Evolutionary conservation across 1,139 yeast species (phyloP).

Genomic region (Debaryomyces singareniensis): DNA sequence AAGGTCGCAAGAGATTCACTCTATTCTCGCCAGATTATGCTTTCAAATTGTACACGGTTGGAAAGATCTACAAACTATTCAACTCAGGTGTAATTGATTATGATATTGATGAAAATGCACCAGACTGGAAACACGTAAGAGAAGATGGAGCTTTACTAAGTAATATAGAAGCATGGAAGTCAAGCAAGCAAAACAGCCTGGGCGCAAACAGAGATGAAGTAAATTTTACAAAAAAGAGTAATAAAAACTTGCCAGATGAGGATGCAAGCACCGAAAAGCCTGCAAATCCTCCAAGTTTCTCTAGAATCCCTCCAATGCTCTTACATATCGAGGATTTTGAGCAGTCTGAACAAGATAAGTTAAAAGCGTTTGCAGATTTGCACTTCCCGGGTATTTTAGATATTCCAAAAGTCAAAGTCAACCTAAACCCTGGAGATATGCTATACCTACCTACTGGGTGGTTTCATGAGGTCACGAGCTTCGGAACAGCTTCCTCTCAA

Average conservation of each 20-base stretch:
- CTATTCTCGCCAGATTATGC: slow-evolving; percentile 60
- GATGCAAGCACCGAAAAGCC: slow-evolving; percentile 6
- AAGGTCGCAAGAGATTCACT: slow-evolving; percentile 63
- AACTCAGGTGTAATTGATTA: slow-evolving; percentile 66
- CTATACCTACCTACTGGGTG: slow-evolving; percentile 70
- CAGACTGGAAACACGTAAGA: slow-evolving; percentile 51
- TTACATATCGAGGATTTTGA: slow-evolving; percentile 51
- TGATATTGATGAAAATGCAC: slow-evolving; percentile 43
- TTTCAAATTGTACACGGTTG: slow-evolving; percentile 51
- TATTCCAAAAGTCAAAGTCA: slow-evolving; percentile 36
- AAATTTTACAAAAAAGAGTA: slow-evolving; percentile 9
- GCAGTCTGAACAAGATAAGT: slow-evolving; percentile 14
- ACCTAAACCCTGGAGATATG: slow-evolving; percentile 58
- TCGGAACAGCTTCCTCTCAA: slow-evolving; percentile 22
- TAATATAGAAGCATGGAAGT: slow-evolving; percentile 37
- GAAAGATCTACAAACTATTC: slow-evolving; percentile 43
- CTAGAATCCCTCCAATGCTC: slow-evolving; percentile 54
- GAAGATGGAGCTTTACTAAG: slow-evolving; percentile 56
- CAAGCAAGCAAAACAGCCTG: slow-evolving; percentile 9
- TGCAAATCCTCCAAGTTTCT: slow-evolving; percentile 64
- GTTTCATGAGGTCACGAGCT: slow-evolving; percentile 80
- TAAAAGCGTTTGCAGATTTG: slow-evolving; percentile 21
- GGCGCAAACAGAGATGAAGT: slow-evolving; percentile 6
- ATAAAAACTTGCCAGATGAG: slow-evolving; percentile 9
- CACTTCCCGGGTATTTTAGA: slow-evolving; percentile 44